Evolutionary conservation across 371 early-diverging fungal genomes (phyloP), one percentile per base, ranked within the genome.

Genomic region (Mucor sp.): DNA sequence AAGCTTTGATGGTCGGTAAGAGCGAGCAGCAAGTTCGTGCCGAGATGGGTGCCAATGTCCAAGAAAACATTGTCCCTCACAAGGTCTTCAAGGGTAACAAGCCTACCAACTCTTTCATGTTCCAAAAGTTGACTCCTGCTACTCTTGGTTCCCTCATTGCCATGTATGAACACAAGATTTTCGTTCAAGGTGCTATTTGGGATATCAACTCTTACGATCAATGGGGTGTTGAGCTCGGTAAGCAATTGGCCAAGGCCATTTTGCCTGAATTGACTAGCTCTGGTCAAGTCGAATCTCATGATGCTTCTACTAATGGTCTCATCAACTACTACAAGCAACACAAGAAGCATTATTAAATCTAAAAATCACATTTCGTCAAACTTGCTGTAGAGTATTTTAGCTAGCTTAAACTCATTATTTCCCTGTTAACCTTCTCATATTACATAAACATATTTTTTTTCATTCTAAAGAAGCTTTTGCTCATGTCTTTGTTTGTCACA

Each of bases 161-260:
- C 48, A 75, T 97, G 80, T 99, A 99, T 74, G 99, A 99, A 86
- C 99, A 99, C 90, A 99, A 99, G 91, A 99, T 99, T 78, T 99
- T 99, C 79, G 93, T 95, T 25, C 99, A 98, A 83, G 99, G 99
- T 62, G 89, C 93, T 56, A 92, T 97, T 69, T 99, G 98, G 99
- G 88, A 94, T 72, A 96, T 99, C 82, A 99, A 99, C 89, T 94
- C 95, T 48, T 94, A 85, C 78, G 97, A 97, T 73, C 97, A 99
- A 88, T 99, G 99, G 96, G 99, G 99, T 68, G 99, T 99, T 56
- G 97, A 99, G 79, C 90, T 99, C 21, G 99, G 99, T 72, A 99
- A 99, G 89, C 96, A 95, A 78, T 86, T 99, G 59, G 99, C 99
- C 65, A 98, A 94, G 86, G 95, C 91, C 64, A 97, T 99, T 64